Evolutionary conservation across 2,329 filamentous ascomycete species (phyloP).

Genomic region (Neophaeococcomyces aloes): DNA sequence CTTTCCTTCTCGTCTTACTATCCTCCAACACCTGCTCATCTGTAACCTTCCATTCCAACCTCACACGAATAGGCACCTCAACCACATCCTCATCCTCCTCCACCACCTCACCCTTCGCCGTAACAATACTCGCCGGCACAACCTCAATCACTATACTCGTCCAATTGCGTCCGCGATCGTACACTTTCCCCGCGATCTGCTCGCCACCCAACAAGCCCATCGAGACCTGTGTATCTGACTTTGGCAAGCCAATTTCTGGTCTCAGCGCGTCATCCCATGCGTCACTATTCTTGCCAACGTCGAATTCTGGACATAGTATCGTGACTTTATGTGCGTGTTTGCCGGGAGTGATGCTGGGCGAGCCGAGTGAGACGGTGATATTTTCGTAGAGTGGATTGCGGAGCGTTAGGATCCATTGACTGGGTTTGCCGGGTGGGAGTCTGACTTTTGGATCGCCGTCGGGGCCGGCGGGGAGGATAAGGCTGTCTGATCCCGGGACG

Average conservation of each 20-base stretch:
- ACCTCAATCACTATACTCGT: conserved; percentile 89
- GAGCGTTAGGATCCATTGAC: conserved; percentile 80
- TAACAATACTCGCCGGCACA: conserved; percentile 44
- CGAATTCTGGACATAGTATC: conserved; percentile 86
- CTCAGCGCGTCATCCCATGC: conserved; percentile 72
- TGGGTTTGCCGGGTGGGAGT: conserved; percentile 40
- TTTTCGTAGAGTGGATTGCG: conserved; percentile 90
- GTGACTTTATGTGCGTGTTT: conserved; percentile 71
- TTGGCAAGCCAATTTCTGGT: conserved; percentile 26
- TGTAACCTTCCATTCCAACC: conserved; percentile 63
- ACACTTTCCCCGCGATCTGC: conserved; percentile 87
- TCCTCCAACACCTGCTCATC: conserved; percentile 28
- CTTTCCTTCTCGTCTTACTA: conserved; percentile 32
- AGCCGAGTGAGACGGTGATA: conserved; percentile 77
- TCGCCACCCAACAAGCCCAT: conserved; percentile 43
- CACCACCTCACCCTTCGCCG: conserved; percentile 25
- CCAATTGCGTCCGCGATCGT: conserved; percentile 88
- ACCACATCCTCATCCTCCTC: conserved; percentile 53
- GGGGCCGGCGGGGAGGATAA: conserved; percentile 21
- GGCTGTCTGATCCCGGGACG: conserved; percentile 29
- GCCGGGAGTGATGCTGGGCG: conserved; percentile 67
- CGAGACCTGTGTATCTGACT: conserved; percentile 35
- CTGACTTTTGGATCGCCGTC: conserved; percentile 31
- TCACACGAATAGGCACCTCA: conserved; percentile 90
- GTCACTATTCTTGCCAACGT: conserved; percentile 87